These are phyloP conservation scores for Eucalyptus curtisii DNA, from an alignment of 345 rosid species.

Conservation along the genomic window DNA sequence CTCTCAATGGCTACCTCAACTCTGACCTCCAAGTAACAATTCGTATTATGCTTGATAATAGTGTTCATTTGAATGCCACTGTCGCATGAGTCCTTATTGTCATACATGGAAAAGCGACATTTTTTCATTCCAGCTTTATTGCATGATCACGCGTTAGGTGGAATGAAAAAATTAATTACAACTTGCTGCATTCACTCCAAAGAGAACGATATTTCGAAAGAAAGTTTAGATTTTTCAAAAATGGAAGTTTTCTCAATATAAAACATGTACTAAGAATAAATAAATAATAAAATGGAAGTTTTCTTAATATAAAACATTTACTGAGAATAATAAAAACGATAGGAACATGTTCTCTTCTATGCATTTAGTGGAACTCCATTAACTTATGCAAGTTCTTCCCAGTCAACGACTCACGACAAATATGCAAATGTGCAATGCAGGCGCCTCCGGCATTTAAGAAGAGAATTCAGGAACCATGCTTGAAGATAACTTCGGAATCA, in stretches of 20 bases:
- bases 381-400: not conserved
- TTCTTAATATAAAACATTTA: too few species aligned
- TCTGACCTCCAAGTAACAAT: slow-evolving; percentile 34
- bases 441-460: slow-evolving; percentile 24
- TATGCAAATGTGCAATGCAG: slow-evolving; percentile 15
- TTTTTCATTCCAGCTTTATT: not conserved
- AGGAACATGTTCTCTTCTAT: not conserved
- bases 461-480: slow-evolving; percentile 33
- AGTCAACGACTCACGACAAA: not conserved
- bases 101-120: not conserved
- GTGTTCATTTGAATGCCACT: not conserved
- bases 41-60: not conserved
- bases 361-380: not conserved
- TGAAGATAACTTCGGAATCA: slow-evolving; percentile 27
- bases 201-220: not conserved
- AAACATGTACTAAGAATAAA: not conserved
- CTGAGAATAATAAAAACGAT: too few species aligned
- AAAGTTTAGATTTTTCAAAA: not conserved
- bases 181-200: not conserved
- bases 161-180: not conserved
- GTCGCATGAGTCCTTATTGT: not conserved
- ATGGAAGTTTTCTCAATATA: not conserved
- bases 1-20: slow-evolving; percentile 31
- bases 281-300: too few species aligned
- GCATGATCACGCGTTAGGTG: not conserved